Conservation (phyloP, 169 alveolate species). For the Eimeria nieschulzi region DNA sequence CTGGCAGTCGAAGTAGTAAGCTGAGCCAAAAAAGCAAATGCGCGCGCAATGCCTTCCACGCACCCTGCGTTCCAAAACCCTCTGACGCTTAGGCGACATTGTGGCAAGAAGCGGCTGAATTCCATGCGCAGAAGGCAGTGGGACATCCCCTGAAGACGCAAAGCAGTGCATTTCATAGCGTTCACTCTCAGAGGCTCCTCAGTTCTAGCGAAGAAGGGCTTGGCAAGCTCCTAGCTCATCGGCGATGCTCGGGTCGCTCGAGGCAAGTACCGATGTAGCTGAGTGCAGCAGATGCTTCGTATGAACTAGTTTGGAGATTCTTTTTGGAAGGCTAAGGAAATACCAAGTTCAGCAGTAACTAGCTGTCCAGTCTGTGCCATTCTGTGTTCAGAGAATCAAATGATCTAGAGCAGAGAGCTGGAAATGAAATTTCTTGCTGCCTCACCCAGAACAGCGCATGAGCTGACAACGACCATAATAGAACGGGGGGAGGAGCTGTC, state of each 20-base stretch:
- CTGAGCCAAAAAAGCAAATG: neutral
- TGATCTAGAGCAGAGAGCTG: neutral
- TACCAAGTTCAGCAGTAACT: neutral
- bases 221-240: neutral
- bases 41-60: neutral
- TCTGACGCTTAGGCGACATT: neutral
- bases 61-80: neutral
- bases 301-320: neutral
- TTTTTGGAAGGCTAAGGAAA: neutral
- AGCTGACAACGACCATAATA: neutral
- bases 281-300: neutral
- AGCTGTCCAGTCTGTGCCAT: neutral
- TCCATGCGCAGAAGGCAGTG: constrained; percentile 3
- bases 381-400: neutral
- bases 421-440: neutral
- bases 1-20: neutral
- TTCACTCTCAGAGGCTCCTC: neutral
- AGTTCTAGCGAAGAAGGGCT: neutral
- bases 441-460: neutral
- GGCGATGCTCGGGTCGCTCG: neutral
- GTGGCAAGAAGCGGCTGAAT: neutral
- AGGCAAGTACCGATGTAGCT: too few species aligned
- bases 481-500: neutral
- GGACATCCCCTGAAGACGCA: neutral
- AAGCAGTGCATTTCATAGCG: neutral